phyloP scores from a whole-genome alignment of 2,329 filamentous ascomycete species.

The Colletotrichum sp. region DNA sequence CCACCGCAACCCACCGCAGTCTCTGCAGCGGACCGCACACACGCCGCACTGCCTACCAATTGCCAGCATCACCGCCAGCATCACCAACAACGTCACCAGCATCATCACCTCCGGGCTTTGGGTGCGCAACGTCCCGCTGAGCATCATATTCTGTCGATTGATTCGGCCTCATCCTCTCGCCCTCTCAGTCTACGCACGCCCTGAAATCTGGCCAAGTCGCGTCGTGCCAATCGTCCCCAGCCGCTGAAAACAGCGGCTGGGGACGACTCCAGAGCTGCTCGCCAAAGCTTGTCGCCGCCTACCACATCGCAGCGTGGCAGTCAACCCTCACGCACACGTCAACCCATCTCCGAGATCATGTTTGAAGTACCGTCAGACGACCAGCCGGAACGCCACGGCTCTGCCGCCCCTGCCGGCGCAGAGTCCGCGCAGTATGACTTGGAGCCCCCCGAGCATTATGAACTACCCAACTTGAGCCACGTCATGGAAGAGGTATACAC shows the following conservation, averaged over 20 bases:
- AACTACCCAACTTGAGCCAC: not conserved
- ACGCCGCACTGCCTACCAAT: too few relatives aligned
- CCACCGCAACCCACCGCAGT: too few relatives aligned
- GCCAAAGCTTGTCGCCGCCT: not conserved
- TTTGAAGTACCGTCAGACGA: not conserved
- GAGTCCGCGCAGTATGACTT: not conserved
- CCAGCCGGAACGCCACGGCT: not conserved
- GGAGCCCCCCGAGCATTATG: not conserved
- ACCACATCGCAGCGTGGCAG: not conserved
- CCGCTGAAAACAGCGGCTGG: not conserved
- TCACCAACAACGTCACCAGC: too few relatives aligned
- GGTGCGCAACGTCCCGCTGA: too few relatives aligned
- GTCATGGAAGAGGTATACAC: not conserved
- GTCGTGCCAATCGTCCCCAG: not conserved
- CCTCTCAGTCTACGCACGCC: not conserved
- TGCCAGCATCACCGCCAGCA: too few relatives aligned
- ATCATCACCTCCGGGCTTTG: too few relatives aligned
- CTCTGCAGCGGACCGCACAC: too few relatives aligned
- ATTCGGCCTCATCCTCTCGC: not conserved
- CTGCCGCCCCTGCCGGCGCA: not conserved
- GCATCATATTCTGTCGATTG: not conserved
- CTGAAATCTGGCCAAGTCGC: not conserved
- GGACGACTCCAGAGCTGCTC: not conserved
- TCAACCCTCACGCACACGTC: not conserved
- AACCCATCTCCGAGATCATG: not conserved